phyloP scores from a whole-genome alignment of 202 grass and related monocot genomes.

The Panicum virgatum region DNA sequence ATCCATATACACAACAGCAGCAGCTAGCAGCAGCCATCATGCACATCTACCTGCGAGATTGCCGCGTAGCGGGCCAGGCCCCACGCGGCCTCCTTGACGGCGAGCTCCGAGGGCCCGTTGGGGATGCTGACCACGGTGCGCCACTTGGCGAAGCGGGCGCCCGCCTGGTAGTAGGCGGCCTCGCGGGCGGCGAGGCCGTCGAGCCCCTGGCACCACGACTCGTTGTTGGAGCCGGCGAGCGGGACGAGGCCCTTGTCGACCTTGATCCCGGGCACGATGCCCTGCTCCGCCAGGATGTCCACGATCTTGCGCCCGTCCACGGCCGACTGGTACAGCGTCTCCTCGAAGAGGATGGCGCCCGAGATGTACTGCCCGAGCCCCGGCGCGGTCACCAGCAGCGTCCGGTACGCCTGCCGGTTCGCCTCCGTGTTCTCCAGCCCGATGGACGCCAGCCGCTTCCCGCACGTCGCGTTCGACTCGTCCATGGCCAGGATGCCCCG shows the following conservation, averaged over 20 bases:
- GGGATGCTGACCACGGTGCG: conserved; percentile 87
- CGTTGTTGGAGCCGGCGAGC: conserved; percentile 57
- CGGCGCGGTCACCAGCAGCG: conserved; percentile 58
- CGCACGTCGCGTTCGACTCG: conserved; percentile 76
- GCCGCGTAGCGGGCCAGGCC: conserved; percentile 84
- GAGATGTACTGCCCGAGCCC: conserved; percentile 78
- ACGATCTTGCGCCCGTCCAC: conserved; percentile 66
- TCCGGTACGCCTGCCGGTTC: conserved; percentile 68
- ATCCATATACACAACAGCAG: too few relatives aligned
- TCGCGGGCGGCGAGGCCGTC: conserved; percentile 66
- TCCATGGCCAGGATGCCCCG: conserved; percentile 83
- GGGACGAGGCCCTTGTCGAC: conserved; percentile 89
- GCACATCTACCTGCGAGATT: conserved; percentile 71
- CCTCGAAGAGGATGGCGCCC: conserved; percentile 80
- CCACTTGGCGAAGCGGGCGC: conserved; percentile 73
- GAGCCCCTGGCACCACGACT: conserved; percentile 80
- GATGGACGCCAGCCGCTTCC: conserved; percentile 60
- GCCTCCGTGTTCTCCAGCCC: conserved; percentile 77
- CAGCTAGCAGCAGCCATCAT: too few relatives aligned
- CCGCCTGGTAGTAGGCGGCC: conserved; percentile 74
- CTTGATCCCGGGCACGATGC: conserved; percentile 82
- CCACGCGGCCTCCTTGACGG: conserved; percentile 86
- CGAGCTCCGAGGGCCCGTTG: conserved; percentile 72
- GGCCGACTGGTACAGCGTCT: conserved; percentile 81
- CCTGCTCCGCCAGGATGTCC: conserved; percentile 64